These are phyloP conservation scores for Chlamydomonas sphaeroides DNA, from an alignment of 139 green algal species.

Conservation along the genomic window DNA sequence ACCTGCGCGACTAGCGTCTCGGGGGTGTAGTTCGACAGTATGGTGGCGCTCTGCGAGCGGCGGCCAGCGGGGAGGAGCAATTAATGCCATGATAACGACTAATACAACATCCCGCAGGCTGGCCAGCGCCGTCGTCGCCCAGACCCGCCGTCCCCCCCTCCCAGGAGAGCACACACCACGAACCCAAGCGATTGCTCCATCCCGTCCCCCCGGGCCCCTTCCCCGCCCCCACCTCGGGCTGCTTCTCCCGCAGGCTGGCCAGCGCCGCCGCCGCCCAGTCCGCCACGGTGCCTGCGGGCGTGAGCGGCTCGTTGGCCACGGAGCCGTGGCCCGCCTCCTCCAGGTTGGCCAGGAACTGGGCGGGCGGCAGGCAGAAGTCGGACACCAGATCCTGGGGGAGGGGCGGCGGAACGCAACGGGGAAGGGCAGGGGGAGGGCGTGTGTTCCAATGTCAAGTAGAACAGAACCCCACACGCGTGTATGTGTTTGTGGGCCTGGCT, in stretches of 20 bases:
- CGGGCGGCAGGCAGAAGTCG: constrained; percentile 12
- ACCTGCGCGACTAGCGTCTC: constrained; percentile 14
- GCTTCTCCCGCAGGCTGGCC: not conserved
- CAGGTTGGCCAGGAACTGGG: constrained; percentile 24
- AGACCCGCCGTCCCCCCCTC: not conserved
- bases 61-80: not conserved
- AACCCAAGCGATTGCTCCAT: not conserved
- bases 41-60: not conserved
- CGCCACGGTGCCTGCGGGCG: not conserved
- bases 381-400: constrained; percentile 19
- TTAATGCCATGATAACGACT: not conserved
- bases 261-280: constrained; percentile 31
- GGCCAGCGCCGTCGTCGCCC: not conserved
- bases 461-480: not conserved
- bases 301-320: constrained; percentile 18
- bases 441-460: too few relatives aligned
- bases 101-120: not conserved
- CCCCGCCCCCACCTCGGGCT: not conserved
- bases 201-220: not conserved
- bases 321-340: constrained; percentile 13
- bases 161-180: not conserved
- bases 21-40: not conserved
- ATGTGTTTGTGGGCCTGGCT: too few relatives aligned
- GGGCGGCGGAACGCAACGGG: not conserved
- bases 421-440: not conserved